Base-by-base conservation (phyloP, 83 land plant genomes). In the Diphasiastrum complanatum region DNA sequence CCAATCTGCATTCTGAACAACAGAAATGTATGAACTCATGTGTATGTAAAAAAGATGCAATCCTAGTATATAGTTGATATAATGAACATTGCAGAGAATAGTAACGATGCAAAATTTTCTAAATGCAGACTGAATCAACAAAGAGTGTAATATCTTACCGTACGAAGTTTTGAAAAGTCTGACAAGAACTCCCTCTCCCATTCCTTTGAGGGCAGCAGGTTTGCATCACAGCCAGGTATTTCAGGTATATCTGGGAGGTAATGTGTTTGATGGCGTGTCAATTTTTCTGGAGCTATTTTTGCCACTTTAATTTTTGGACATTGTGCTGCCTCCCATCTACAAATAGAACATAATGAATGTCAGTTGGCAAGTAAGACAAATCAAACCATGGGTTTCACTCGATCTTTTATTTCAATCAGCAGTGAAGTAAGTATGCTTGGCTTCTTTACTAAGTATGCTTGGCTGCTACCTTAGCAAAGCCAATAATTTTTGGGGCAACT, bases 201-300 rank as follows among this genome's bases (percentile, higher is more conserved):
- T 16, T 76, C 65, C 68, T 88, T 81, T 25, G 75, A 73, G 16
- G 99, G 99, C 45, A 83, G 61, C 33, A 93, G 46, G 46, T 85
- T 61, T 2, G 75, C 63, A 5, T 85, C 72, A 47, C 99, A 89
- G 27, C 64, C 31, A 4, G 67, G 56, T 70, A 93, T 78, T 1
- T 80, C 77, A 28, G 96, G 88, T 33, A 93, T 93, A n/a, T 70
- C 47, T 25, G 96, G 99, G 88, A 93, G 85, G 64, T 93, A 93
- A 32, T 68, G 66, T 19, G 82, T 89, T 67, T 93, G 99, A 37
- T 83, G 80, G 28, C 75, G 67, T 0, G 25, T 35, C 26, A 79
- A 18, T 54, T 85, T 76, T 37, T 49, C 68, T 43, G 38, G 45
- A 12, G 80, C 73, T 12, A 80, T 43, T 46, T 78, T 79, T 6